Evolutionary conservation across 768 basidiomycete species (phyloP), one percentile per base, ranked within the genome.

Genomic region (Tulasnella sp.): DNA sequence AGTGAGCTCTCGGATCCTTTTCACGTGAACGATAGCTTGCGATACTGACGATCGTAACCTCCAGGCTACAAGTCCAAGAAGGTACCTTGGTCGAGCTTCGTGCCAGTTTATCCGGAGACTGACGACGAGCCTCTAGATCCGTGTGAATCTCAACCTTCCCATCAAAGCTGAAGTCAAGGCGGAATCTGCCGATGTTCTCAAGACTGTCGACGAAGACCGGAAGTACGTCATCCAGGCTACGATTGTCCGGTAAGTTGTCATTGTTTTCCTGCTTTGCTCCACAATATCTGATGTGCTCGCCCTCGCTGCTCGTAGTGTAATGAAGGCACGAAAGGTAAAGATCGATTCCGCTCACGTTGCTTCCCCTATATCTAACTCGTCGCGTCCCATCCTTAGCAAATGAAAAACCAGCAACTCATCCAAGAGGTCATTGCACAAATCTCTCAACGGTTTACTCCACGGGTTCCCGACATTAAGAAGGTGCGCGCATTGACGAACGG

Each of bases 401-500:
- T 96, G 91, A 96, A 96, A 88, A 95, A 96, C 85, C 94, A 96
- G 82, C 87, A 90, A 0, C 84, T 96, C 81, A 95, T 96, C 80
- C 91, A 92, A 82, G 95, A 97, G 83, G 94, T 96, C 79, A 93
- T 94, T 80, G 91, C 92, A 15, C 93, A 95, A 84, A 93, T 96
- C 81, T 91, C 93, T 10, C 89, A 92, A 81, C 89, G 95, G 74
- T 96, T 96, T 84, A 89, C 92, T 10, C 96, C 97, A 32, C 96
- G 95, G 87, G 93, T 98, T 74, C 91, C 94, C 2, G 96, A 98
- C 83, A 96, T 99, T 86, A 99, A 99, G 85, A 96, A 97, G 90
- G 94, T 92, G 29, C 70, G 79, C 35, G 37, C 69, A 73, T 20
- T 32, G 46, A 39, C 61, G 69, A 4, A 26, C 1, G 46, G 15